Conservation (phyloP, 441 rosid species). For the Adansonia grandidieri region DNA sequence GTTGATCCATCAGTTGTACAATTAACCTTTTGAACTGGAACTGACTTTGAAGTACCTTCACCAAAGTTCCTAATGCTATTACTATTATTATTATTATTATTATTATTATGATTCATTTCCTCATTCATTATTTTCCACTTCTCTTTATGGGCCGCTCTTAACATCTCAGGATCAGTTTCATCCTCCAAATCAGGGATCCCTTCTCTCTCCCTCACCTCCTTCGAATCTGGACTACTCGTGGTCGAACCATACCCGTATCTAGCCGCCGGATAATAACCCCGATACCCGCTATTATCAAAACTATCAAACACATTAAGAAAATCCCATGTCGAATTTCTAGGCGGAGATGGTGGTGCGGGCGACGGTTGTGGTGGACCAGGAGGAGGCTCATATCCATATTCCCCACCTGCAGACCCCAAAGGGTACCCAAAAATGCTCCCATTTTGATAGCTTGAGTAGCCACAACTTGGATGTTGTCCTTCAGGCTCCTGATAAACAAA, state of each 20-base stretch:
- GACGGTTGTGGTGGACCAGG: slow-evolving; percentile 54
- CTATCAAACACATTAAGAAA: slow-evolving; percentile 74
- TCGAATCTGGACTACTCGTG: slow-evolving; percentile 86
- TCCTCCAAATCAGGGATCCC: slow-evolving; percentile 96
- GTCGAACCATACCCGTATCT: slow-evolving; percentile 55
- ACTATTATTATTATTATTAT: neutral
- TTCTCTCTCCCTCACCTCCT: slow-evolving; percentile 91
- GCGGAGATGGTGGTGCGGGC: slow-evolving; percentile 82
- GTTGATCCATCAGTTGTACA: slow-evolving; percentile 30
- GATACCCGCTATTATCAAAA: slow-evolving; percentile 50
- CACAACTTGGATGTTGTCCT: slow-evolving; percentile 33
- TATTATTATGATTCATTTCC: slow-evolving; percentile 4
- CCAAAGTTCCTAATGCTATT: slow-evolving; percentile 44
- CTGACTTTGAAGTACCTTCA: slow-evolving; percentile 69
- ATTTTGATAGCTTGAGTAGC: slow-evolving; percentile 46
- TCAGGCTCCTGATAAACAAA: slow-evolving; percentile 72
- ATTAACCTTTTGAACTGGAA: slow-evolving; percentile 37
- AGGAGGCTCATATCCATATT: slow-evolving; percentile 33
- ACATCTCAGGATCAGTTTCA: slow-evolving; percentile 68
- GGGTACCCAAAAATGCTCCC: slow-evolving; percentile 60
- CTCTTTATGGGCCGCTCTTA: slow-evolving; percentile 46
- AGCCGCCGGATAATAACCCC: slow-evolving; percentile 36
- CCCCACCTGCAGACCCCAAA: slow-evolving; percentile 38
- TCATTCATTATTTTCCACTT: slow-evolving; percentile 37
- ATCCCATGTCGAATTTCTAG: slow-evolving; percentile 81